Percentiles rank a stretch among this genome's conserved stretches.
Evolutionary conservation across 208 protist genomes (phyloP).

Genomic region (Wallacemonas sp.): DNA sequence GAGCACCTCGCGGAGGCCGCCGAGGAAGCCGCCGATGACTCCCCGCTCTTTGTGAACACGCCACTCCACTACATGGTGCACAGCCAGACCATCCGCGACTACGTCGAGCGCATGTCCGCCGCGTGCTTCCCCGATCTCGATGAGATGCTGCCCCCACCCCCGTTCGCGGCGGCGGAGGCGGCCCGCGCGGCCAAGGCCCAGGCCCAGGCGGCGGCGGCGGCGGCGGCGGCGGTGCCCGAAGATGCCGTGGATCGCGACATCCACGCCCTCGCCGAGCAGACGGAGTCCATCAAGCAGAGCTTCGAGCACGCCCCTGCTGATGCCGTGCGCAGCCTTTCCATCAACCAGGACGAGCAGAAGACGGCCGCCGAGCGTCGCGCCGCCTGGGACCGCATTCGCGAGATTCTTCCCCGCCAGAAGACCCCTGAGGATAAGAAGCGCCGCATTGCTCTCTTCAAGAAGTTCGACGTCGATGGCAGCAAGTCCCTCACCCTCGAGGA

Average conservation of each 20-base stretch:
- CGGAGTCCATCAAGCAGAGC: conserved; percentile 11
- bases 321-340: conserved; percentile 8
- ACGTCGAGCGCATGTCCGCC: conserved; percentile 21
- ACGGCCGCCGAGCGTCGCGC: conserved; percentile 44
- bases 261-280: conserved; percentile 7
- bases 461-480: conserved; percentile 61
- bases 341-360: conserved; percentile 34
- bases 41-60: conserved; percentile 12
- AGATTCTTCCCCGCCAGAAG: conserved; percentile 35
- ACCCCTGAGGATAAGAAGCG: conserved; percentile 40
- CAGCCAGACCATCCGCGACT: conserved; percentile 16
- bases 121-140: conserved; percentile 19
- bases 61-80: conserved; percentile 22
- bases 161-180: conserved; percentile 2
- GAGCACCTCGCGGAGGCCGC: background rate
- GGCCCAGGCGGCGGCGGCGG: background rate
- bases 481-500: conserved; percentile 63
- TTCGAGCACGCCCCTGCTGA: conserved; percentile 12
- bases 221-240: background rate
- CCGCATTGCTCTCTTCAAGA: conserved; percentile 64
- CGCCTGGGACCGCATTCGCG: conserved; percentile 48
- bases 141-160: background rate
- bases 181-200: background rate
- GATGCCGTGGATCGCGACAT: conserved; percentile 9
- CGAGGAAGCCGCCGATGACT: background rate